Percentiles rank a stretch among this genome's conserved stretches.
These are phyloP conservation scores for Geotrichum cucujoidarum DNA, from an alignment of 1,139 yeast genomes.

Conservation along the genomic window DNA sequence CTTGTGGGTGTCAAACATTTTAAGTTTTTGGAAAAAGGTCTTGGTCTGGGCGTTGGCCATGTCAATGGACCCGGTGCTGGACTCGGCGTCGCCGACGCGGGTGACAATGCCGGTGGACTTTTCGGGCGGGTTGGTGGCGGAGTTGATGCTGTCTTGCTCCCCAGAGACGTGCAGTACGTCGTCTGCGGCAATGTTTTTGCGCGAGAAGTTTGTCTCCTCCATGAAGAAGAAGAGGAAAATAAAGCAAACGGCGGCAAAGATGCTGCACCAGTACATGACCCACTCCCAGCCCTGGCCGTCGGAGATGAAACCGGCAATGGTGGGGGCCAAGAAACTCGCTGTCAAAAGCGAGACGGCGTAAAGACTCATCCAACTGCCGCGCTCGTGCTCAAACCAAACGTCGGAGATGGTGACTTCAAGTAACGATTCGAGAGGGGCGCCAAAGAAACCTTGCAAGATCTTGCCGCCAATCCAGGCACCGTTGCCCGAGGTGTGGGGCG, in stretches of 20 bases:
- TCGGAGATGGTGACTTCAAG: conserved; percentile 44
- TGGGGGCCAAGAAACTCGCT: conserved; percentile 74
- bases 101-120: conserved; percentile 14
- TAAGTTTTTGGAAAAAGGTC: conserved; percentile 39
- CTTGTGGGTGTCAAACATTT: conserved; percentile 20
- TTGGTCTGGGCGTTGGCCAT: conserved; percentile 7
- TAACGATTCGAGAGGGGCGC: conserved; percentile 53
- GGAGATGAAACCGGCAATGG: conserved; percentile 67
- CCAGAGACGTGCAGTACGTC: conserved; percentile 18
- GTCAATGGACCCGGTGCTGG: conserved; percentile 5
- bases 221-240: conserved; percentile 52
- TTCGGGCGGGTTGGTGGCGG: background rate
- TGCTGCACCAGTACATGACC: conserved; percentile 79
- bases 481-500: conserved; percentile 31
- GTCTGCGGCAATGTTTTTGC: conserved; percentile 34
- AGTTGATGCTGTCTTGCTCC: background rate
- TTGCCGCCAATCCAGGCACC: conserved; percentile 41
- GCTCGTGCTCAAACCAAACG: conserved; percentile 63
- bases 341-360: conserved; percentile 73
- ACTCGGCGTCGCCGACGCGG: conserved; percentile 15
- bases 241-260: conserved; percentile 56
- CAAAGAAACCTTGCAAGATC: conserved; percentile 46
- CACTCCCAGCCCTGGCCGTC: conserved; percentile 59
- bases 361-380: conserved; percentile 69
- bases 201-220: conserved; percentile 70